Evolutionary conservation across 108 stramenopile genomes (phyloP).

Genomic region (Conticribra guillardii): DNA sequence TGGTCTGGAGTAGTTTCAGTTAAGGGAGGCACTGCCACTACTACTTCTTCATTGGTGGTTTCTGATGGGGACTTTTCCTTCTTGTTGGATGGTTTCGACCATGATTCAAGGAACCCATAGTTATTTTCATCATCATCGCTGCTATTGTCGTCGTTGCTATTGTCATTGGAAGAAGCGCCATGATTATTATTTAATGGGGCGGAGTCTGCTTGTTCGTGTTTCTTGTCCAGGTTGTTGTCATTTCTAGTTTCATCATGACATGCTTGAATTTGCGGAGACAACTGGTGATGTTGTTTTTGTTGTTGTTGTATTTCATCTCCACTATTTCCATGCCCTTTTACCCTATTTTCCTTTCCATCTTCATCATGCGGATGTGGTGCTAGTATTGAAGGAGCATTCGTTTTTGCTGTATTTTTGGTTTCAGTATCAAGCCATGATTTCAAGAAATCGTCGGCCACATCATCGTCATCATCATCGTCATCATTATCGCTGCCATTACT

Average conservation of each 20-base stretch:
- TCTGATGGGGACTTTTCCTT: neutral
- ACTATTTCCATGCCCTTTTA: no score
- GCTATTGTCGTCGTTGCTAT: no score
- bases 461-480: constrained; percentile 20
- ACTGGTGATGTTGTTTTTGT: no score
- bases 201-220: neutral
- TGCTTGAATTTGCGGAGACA: no score
- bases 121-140: neutral
- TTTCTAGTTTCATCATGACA: neutral
- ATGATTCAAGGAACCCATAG: neutral
- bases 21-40: no score
- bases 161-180: neutral
- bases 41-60: neutral
- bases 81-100: no score
- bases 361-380: neutral
- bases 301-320: no score
- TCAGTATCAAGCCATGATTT: constrained; percentile 23
- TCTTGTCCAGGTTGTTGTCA: neutral
- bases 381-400: neutral
- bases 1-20: no score
- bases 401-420: neutral
- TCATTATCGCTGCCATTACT: constrained; percentile 1
- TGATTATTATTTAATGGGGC: neutral
- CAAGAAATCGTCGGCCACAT: constrained; percentile 30
- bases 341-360: neutral